Base-by-base conservation (phyloP, 306 rosid species). In the Cicer pinnatifidum region DNA sequence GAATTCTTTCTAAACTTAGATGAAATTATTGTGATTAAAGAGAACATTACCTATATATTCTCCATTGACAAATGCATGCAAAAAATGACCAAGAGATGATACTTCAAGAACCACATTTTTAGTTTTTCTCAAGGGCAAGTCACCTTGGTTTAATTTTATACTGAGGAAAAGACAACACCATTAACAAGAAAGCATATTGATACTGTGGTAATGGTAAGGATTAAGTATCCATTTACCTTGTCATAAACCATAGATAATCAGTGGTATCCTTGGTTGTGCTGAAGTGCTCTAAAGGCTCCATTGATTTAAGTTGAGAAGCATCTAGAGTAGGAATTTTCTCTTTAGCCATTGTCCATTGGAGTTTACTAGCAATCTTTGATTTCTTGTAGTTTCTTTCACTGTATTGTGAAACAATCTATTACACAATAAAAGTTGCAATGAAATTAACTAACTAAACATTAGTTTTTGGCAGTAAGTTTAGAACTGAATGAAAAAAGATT, bases 21-120 rank as follows among this genome's bases (percentile, higher is more conserved):
- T 8, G 23, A 45, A 37, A 45, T 6, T 20, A 50, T 11, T 13
- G 8, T 68, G 33, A n/a, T 68, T 28, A 69, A 61, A 52, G 23
- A 52, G 63, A 70, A 70, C 6, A 70, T 70, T 70, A 53, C 75
- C 75, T 70, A 70, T 9, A 33, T 70, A 70, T 70, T 70, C 64
- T 39, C 64, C 75, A 53, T 70, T 70, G 20, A 70, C 75, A 70
- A 52, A 70, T 52, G 75, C 75, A 52, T 70, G 75, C 64, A 70
- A 53, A 70, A 70, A 16, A 53, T 70, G 75, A 17, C 75, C 75
- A 1, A 70, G 64, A 53, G 75, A 70, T 17, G 51, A 16, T 38
- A 70, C 19, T 70, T 70, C 75, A 53, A 70, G 63, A 60, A 52
- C 64, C 9, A 37, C 48, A 1, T 2, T 45, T 44, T 15, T 45